These are phyloP conservation scores for Schwanniomyces polymorphus DNA, from an alignment of 805 yeast species.

Conservation along the genomic window DNA sequence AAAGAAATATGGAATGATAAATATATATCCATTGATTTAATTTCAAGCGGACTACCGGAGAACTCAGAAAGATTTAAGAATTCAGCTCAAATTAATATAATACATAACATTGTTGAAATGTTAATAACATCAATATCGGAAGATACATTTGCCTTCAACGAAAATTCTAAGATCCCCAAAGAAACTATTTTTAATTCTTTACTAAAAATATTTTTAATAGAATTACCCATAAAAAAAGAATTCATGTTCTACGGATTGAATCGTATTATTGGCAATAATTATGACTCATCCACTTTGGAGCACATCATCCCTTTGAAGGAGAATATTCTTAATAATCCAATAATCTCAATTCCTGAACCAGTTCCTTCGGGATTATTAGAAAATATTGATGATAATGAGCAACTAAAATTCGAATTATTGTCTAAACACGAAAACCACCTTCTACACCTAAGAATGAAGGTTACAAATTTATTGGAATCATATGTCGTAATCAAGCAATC, in stretches of 20 bases:
- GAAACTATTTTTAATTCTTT: constrained; percentile 25
- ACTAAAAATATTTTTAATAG: constrained; percentile 39
- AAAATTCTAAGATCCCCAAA: constrained; percentile 11
- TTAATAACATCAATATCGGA: constrained; percentile 43
- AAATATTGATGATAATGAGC: constrained; percentile 3
- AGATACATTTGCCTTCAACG: constrained; percentile 24
- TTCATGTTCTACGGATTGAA: constrained; percentile 55
- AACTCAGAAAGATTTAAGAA: constrained; percentile 44
- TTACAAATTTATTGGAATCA: constrained; percentile 51
- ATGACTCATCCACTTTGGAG: constrained; percentile 42
- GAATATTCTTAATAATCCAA: constrained; percentile 19
- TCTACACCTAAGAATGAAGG: constrained; percentile 43
- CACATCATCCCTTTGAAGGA: constrained; percentile 36
- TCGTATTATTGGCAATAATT: constrained; percentile 52
- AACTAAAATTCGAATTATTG: constrained; percentile 12
- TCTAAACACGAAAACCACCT: constrained; percentile 45
- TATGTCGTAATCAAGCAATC: constrained; percentile 28
- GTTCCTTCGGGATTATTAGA: constrained; percentile 11
- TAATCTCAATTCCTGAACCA: constrained; percentile 28
- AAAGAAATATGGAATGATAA: constrained; percentile 26
- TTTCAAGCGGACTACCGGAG: constrained; percentile 46
- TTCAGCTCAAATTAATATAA: constrained; percentile 46
- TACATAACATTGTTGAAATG: constrained; percentile 54
- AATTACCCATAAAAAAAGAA: constrained; percentile 37
- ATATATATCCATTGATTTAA: constrained; percentile 26